Evolutionary conservation across 331 rosid genomes (phyloP).

Genomic region (Cydonia oblonga): DNA sequence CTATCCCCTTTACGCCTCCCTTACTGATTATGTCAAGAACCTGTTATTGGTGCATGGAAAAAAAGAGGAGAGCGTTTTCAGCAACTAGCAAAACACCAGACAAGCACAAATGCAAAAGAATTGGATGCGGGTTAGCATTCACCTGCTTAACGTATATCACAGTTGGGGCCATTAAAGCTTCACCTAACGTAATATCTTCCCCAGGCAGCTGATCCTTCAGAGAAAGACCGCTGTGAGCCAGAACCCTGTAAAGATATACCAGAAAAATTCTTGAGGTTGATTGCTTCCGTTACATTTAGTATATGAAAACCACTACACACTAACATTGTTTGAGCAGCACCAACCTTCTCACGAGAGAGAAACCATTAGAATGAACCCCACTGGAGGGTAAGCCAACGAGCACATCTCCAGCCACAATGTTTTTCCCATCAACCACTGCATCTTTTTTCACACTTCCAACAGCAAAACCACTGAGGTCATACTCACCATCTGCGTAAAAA

Average conservation of each 20-base stretch:
- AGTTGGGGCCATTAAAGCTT: constrained; percentile 91
- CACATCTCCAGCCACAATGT: constrained; percentile 58
- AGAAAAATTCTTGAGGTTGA: neutral
- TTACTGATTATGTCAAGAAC: constrained; percentile 60
- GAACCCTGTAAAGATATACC: constrained; percentile 37
- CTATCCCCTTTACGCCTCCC: constrained; percentile 84
- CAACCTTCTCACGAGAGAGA: constrained; percentile 85
- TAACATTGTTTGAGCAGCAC: neutral
- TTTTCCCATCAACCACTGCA: constrained; percentile 59
- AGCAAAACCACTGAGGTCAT: constrained; percentile 92
- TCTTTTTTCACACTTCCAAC: constrained; percentile 76
- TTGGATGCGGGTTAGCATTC: neutral
- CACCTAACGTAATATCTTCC: constrained; percentile 42
- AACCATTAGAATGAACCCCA: constrained; percentile 89
- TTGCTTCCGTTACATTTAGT: neutral
- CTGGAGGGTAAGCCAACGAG: constrained; percentile 83
- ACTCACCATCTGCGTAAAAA: constrained; percentile 78
- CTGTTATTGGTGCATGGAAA: constrained; percentile 22
- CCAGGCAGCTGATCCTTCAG: constrained; percentile 65
- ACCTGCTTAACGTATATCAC: constrained; percentile 86
- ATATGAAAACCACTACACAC: neutral
- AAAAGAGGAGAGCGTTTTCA: neutral
- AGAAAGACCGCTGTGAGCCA: constrained; percentile 58
- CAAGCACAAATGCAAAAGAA: neutral
- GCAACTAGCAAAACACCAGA: neutral